These are phyloP conservation scores for Gossypium trilobum DNA, from an alignment of 441 rosid species.

Conservation along the genomic window DNA sequence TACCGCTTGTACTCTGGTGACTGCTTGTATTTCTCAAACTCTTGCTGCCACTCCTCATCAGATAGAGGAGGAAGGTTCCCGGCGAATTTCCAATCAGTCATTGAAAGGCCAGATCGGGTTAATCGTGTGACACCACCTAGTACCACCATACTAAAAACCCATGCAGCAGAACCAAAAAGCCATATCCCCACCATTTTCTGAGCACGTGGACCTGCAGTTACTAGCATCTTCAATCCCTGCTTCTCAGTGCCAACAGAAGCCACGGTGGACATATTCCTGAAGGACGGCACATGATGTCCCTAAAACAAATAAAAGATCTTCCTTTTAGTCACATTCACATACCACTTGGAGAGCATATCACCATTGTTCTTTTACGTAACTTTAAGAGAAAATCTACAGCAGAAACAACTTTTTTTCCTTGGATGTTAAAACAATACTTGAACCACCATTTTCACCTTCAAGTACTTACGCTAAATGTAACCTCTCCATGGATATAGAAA, in stretches of 20 bases:
- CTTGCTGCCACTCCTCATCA: constrained; percentile 66
- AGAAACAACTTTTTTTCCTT: background rate
- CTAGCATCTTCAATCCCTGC: constrained; percentile 65
- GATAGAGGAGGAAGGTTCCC: constrained; percentile 77
- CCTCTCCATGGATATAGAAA: background rate
- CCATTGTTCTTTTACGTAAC: background rate
- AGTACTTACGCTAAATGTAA: background rate
- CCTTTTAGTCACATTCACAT: background rate
- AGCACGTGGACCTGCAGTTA: constrained; percentile 68
- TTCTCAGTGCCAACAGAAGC: constrained; percentile 39
- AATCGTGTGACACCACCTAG: constrained; percentile 80
- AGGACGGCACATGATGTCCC: constrained; percentile 38
- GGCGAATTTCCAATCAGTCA: constrained; percentile 92
- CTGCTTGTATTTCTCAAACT: constrained; percentile 74
- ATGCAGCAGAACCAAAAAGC: constrained; percentile 90
- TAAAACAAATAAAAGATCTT: constrained; percentile 19
- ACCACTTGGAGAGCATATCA: background rate
- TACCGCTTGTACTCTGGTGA: constrained; percentile 80
- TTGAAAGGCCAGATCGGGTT: constrained; percentile 85
- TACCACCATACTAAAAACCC: constrained; percentile 88
- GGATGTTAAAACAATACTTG: background rate
- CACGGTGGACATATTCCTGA: constrained; percentile 45
- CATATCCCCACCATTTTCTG: constrained; percentile 82
- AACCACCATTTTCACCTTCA: background rate
- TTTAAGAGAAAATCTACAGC: background rate